A percentile compares a stretch with the other conserved stretches of the same genome.
Conservation (phyloP, 2,329 filamentous ascomycete species). For the Macrophomina pseudophaseolina region DNA sequence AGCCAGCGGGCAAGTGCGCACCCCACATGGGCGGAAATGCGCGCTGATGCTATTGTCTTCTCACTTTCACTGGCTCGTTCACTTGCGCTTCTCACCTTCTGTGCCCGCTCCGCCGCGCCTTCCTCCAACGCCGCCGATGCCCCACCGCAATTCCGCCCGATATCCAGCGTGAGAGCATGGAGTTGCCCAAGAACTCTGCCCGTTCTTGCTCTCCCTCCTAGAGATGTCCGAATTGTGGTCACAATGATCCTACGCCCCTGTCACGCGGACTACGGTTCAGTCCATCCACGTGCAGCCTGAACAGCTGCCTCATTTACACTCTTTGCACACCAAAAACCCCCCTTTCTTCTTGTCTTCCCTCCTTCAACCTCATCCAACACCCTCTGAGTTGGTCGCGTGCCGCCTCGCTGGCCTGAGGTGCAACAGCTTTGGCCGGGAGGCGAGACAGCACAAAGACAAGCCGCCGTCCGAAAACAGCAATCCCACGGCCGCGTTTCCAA, state of each 20-base stretch:
- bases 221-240: background rate
- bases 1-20: too few relatives aligned
- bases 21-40: background rate
- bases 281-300: constrained; percentile 8
- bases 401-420: too few relatives aligned
- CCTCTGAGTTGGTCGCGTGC: background rate
- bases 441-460: background rate
- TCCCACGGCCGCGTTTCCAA: background rate
- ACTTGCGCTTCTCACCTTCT: background rate
- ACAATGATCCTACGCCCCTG: background rate
- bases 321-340: background rate
- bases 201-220: background rate
- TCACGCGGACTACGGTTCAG: background rate
- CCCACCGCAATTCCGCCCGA: background rate
- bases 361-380: background rate
- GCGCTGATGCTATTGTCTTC: background rate
- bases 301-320: background rate
- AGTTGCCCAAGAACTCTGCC: background rate
- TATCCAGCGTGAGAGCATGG: too few relatives aligned
- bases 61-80: background rate
- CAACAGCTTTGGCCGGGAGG: constrained; percentile 4
- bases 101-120: background rate
- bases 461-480: background rate
- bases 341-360: background rate
- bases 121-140: background rate